Conservation (phyloP, 2,329 filamentous ascomycete genomes). For the Scortechinia acanthostroma region DNA sequence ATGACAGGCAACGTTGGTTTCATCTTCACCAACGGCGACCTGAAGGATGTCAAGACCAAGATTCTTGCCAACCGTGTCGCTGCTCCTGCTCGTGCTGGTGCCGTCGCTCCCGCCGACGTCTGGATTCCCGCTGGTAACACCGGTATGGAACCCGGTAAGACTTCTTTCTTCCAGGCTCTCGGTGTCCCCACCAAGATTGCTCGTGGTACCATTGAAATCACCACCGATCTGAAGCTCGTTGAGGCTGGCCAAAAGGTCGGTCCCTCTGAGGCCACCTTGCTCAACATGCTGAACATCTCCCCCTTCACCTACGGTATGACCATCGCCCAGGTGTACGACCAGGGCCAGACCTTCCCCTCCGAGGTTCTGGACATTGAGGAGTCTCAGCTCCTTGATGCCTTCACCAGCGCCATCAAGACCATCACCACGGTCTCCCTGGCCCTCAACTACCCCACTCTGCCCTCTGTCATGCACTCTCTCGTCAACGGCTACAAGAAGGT, state of each 20-base stretch:
- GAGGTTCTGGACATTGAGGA: conserved; percentile 88
- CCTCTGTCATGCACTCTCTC: conserved; percentile 90
- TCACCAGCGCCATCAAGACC: conserved; percentile 75
- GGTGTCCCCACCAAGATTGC: conserved; percentile 99
- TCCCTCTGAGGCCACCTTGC: conserved; percentile 93
- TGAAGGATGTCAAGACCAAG: conserved; percentile 88
- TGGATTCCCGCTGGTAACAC: conserved; percentile 97
- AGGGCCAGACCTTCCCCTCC: conserved; percentile 85
- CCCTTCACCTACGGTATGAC: conserved; percentile 99
- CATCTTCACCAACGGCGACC: conserved; percentile 97
- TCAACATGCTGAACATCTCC: conserved; percentile 99
- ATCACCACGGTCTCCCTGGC: conserved; percentile 89
- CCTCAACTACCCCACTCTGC: conserved; percentile 88
- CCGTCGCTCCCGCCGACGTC: conserved; percentile 86
- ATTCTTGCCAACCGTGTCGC: conserved; percentile 96
- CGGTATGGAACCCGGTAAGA: conserved; percentile 99
- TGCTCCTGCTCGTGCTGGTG: conserved; percentile 95
- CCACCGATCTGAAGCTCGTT: conserved; percentile 92
- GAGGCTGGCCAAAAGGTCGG: conserved; percentile 91
- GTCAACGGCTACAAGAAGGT: conserved; percentile 98
- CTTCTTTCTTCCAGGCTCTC: conserved; percentile 99
- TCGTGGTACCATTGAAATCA: conserved; percentile 99
- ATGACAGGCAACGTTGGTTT: conserved; percentile 95
- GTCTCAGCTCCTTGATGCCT: conserved; percentile 80
- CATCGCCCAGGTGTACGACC: conserved; percentile 92